Evolutionary conservation across 2,329 filamentous ascomycete genomes (phyloP), one percentile per base, ranked within the genome.

Genomic region (Fusarium sp.): DNA sequence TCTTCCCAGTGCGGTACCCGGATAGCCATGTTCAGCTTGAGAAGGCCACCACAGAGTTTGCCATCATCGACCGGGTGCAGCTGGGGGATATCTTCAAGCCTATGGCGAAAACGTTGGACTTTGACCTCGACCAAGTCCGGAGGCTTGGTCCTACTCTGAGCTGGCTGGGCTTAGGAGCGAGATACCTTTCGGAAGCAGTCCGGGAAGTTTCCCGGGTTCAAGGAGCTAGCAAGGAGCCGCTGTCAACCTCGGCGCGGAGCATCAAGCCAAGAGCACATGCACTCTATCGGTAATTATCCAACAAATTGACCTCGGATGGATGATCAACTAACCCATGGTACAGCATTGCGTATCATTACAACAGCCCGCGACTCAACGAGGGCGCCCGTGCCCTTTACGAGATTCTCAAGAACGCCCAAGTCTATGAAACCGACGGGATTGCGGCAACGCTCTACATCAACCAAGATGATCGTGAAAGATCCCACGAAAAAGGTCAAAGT

Each of bases 351-450:
- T 68, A 64, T 10, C 65, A 68, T 12, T 68, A 59, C 35, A 12
- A 68, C 17, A 68, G 65, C 25, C 52, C 25, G 3, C 32, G 40
- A 20, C 22, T 68, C 7, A 17, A 9, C 14, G 22, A 14, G 8
- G 15, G 30, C 4, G 11, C 17, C 10, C 11, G n/a, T 25, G 4
- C 1, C 17, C 25, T 68, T 7, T 68, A 52, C 30, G 22, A 52
- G 5, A 47, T 6, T 15, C 33, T 68, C 33, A 59, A 22, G 20
- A 57, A 37, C 25, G 32, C 52, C 2, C 40, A 25, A 12, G 60
- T 68, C 22, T 65, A 68, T 15, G 65, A 68, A 54, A 68, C 65
- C 4, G 47, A 68, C 4, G 61, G 61, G 32, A 68, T 68, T 35
- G 62, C 52, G n/a, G 50, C 60, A 10, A 57, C 37, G 2, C n/a